Conservation (phyloP, 495 filamentous ascomycete genomes). For the Cercophora scortea region DNA sequence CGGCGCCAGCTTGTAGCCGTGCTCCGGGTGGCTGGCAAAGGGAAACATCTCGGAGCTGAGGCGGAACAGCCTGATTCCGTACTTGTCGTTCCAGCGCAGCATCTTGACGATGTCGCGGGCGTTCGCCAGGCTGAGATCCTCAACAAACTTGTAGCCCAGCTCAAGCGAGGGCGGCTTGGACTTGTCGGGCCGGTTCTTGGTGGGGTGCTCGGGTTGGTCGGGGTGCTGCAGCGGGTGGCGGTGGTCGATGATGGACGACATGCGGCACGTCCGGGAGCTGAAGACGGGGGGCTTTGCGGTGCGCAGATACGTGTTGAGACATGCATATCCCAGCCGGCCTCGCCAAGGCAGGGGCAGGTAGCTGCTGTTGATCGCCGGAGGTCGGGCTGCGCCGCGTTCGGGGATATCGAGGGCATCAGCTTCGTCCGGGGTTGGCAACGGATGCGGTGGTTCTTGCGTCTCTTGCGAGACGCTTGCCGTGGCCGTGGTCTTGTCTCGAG, state of each 20-base stretch:
- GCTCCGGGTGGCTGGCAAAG: conserved; percentile 79
- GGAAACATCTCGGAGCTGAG: conserved; percentile 95
- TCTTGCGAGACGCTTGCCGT: not conserved
- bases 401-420: conserved; percentile 24
- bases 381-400: conserved; percentile 42
- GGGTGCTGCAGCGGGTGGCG: conserved; percentile 72
- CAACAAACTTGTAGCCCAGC: conserved; percentile 61
- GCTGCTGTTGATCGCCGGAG: conserved; percentile 76
- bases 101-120: conserved; percentile 77
- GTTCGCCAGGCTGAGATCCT: conserved; percentile 73
- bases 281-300: conserved; percentile 80
- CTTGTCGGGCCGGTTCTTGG: conserved; percentile 76
- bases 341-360: conserved; percentile 90
- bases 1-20: conserved; percentile 79
- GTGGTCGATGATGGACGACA: conserved; percentile 83
- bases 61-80: conserved; percentile 87
- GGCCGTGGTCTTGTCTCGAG: not conserved
- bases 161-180: conserved; percentile 51
- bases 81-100: conserved; percentile 88
- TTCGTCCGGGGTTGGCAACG: conserved; percentile 10
- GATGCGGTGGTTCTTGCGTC: not conserved
- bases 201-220: conserved; percentile 65
- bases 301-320: conserved; percentile 88
- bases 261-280: conserved; percentile 84
- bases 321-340: conserved; percentile 86